These are phyloP conservation scores for Beauveria varroae DNA, from an alignment of 2,329 filamentous ascomycete genomes.

Conservation along the genomic window DNA sequence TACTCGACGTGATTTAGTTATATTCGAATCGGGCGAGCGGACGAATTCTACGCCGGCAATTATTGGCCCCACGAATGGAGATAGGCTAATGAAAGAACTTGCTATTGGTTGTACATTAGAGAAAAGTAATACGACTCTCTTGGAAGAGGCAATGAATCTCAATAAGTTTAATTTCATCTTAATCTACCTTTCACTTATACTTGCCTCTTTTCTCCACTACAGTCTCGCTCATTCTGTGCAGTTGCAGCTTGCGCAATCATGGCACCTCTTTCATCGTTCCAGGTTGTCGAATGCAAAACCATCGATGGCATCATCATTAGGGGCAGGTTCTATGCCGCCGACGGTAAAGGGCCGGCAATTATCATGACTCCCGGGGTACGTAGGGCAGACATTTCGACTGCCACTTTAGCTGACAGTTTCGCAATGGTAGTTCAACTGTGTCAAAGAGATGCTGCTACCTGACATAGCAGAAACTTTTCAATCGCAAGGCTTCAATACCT, in stretches of 20 bases:
- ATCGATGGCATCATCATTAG: slow-evolving; percentile 31
- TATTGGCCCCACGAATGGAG: neutral
- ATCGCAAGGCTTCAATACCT: slow-evolving; percentile 24
- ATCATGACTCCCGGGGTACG: slow-evolving; percentile 22
- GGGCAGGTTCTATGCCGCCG: slow-evolving; percentile 29
- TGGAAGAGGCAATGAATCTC: neutral
- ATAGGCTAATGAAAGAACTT: neutral
- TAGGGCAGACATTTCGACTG: neutral
- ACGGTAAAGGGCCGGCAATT: slow-evolving; percentile 19
- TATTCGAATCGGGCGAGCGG: slow-evolving; percentile 1
- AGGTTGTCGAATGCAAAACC: slow-evolving; percentile 32
- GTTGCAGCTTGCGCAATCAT: neutral
- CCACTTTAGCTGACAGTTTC: neutral
- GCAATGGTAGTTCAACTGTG: slow-evolving; percentile 12
- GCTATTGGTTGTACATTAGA: neutral
- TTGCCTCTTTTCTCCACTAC: neutral
- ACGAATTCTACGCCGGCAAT: neutral
- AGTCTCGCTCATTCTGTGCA: neutral
- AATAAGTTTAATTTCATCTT: neutral
- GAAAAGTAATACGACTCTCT: neutral
- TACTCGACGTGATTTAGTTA: neutral
- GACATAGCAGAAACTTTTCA: slow-evolving; percentile 27
- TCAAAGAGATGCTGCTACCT: slow-evolving; percentile 26
- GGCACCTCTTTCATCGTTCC: neutral
- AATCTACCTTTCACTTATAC: neutral